Base-by-base conservation (phyloP, 2,329 filamentous ascomycete species). In the Calonectria pseudoreteaudii region DNA sequence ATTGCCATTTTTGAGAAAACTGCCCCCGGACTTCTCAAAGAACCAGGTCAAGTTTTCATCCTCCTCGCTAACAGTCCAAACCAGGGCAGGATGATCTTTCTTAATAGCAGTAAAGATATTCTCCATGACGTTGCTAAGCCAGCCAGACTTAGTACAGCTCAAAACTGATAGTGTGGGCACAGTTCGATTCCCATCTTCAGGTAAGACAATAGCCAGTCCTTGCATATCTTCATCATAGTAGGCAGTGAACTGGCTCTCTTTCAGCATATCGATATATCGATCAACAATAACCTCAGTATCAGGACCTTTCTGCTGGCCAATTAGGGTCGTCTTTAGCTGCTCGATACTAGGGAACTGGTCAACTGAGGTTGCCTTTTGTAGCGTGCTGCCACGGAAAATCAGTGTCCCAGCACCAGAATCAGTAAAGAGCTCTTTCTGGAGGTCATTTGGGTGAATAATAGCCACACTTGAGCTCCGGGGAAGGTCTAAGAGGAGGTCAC, bases 31-130 rank as follows among this genome's bases (percentile, higher is more conserved):
- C 89, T 98, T 98, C 86, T 98, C 96, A 80, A 98, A 97, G 89
- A 98, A 98, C 97, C 96, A 98, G 16, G 95, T 96, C 80, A 98
- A 88, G 84, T 98, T 98, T 89, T 98, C 96, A 81, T 98, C 96
- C 79, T 97, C 94, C 82, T 96, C 94, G 87, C 94, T 96, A 74
- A 98, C 96, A 23, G 95, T 98, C 96, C 96, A 99, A 76, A 95
- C 94, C 77, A 98, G 89, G 86, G 94, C 95, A 69, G 95, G 93
- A 85, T 96, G 94, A 82, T 98, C 96, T 85, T 97, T 97, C 89
- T 96, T 97, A 84, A 98, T 94, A 75, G 94, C 94, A 76, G 94
- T 91, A 85, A 98, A 98, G 72, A 98, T 94, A 82, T 98, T 98
- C 84, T 98, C 97, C 34, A 95, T 94, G 36, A 98, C 93, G 82